Conservation (phyloP, 2,329 filamentous ascomycete genomes). For the Trichophyton mentagrophytes region DNA sequence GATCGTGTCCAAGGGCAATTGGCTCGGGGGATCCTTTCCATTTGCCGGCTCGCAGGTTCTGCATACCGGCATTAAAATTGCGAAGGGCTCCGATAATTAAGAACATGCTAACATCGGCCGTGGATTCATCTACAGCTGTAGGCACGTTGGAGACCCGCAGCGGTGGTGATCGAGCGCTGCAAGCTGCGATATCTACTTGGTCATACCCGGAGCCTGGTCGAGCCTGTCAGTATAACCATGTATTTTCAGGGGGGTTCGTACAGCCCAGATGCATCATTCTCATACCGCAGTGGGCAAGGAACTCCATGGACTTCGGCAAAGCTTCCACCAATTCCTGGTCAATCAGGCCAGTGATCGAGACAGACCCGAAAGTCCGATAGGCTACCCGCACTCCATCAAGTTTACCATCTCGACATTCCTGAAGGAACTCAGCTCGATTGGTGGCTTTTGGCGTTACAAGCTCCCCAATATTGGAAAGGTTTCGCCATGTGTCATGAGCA, state of each 20-base stretch:
- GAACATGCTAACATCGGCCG: constrained; percentile 69
- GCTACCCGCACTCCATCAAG: constrained; percentile 53
- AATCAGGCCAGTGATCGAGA: constrained; percentile 52
- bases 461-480: constrained; percentile 43
- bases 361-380: constrained; percentile 59
- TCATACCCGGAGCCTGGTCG: constrained; percentile 65
- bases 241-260: neutral
- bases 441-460: constrained; percentile 49
- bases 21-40: constrained; percentile 50
- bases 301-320: constrained; percentile 28
- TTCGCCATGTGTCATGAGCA: constrained; percentile 11
- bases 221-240: neutral
- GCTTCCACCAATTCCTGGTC: constrained; percentile 56
- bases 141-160: constrained; percentile 70
- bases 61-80: constrained; percentile 56
- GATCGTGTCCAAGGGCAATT: constrained; percentile 56
- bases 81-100: constrained; percentile 68
- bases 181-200: constrained; percentile 61
- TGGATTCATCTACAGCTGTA: constrained; percentile 69
- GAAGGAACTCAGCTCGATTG: constrained; percentile 53
- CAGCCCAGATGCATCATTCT: neutral
- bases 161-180: constrained; percentile 45
- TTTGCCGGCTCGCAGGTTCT: constrained; percentile 49
- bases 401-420: constrained; percentile 51
- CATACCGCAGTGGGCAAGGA: constrained; percentile 30